Conservation (phyloP, 2,329 filamentous ascomycete species). For the Dryadomyces quercivorus region DNA sequence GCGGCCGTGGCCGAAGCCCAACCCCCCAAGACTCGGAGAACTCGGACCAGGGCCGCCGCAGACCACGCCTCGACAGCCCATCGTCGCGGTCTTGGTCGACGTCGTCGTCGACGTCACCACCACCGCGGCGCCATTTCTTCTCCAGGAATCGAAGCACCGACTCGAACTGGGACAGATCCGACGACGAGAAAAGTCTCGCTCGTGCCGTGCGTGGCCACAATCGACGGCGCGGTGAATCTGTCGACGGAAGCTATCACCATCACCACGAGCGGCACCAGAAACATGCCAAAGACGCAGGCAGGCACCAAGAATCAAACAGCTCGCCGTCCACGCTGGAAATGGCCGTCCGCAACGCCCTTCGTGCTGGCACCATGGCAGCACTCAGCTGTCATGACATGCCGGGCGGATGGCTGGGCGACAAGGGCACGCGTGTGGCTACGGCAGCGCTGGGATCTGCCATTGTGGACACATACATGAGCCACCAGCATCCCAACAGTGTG, state of each 20-base stretch:
- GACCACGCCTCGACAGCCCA: neutral
- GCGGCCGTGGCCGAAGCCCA: neutral
- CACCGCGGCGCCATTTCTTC: neutral
- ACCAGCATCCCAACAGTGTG: slow-evolving; percentile 11
- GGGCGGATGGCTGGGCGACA: slow-evolving; percentile 14
- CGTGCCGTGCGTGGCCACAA: no score
- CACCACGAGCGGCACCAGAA: neutral
- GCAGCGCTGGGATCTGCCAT: slow-evolving; percentile 16
- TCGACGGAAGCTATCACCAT: neutral
- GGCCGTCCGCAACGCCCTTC: slow-evolving; percentile 13
- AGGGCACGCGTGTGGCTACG: slow-evolving; percentile 15
- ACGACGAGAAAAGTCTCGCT: neutral
- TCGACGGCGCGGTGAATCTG: neutral
- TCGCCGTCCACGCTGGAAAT: slow-evolving; percentile 9
- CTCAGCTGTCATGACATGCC: slow-evolving; percentile 11
- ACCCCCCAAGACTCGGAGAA: no score
- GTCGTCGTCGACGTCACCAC: neutral
- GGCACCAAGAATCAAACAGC: neutral
- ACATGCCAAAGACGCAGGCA: neutral
- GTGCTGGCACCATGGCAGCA: slow-evolving; percentile 15
- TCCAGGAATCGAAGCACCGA: neutral
- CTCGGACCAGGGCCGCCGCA: no score
- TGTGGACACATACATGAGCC: slow-evolving; percentile 16
- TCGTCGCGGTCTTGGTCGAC: neutral
- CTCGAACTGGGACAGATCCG: neutral